Evolutionary conservation across 805 yeast genomes (phyloP).

Genomic region (Priceomyces haplophilus): DNA sequence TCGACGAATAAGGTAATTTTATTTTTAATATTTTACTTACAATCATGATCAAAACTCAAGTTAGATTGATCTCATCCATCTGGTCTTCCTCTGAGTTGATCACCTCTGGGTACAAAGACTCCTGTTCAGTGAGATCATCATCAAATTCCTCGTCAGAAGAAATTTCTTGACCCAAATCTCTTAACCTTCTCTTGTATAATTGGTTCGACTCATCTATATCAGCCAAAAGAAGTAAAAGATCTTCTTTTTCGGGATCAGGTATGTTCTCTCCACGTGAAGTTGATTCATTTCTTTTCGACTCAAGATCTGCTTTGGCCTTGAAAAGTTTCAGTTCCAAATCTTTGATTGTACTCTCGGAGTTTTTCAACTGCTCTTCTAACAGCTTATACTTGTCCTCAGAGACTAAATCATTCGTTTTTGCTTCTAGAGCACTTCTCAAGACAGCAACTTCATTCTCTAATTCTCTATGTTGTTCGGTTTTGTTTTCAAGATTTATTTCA

Average conservation of each 20-base stretch:
- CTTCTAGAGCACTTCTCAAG: background rate
- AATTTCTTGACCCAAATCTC: constrained; percentile 53
- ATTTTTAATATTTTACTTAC: background rate
- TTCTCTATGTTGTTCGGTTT: background rate
- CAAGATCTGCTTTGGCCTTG: constrained; percentile 3
- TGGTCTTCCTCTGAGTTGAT: background rate
- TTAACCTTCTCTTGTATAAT: constrained; percentile 52
- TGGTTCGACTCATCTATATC: constrained; percentile 71
- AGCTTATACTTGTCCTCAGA: background rate
- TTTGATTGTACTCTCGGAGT: constrained; percentile 2
- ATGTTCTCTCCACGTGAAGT: constrained; percentile 20
- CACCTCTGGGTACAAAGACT: background rate
- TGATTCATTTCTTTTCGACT: background rate
- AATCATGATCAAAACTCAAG: no score
- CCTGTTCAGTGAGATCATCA: background rate
- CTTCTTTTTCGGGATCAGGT: constrained; percentile 61
- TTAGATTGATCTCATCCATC: constrained; percentile 2
- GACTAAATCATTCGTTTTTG: background rate
- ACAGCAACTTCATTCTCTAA: constrained; percentile 3
- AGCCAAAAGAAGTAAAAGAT: constrained; percentile 68
- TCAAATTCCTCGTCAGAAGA: constrained; percentile 72
- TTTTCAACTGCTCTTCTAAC: background rate
- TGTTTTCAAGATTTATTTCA: background rate
- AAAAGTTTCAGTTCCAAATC: constrained; percentile 4
- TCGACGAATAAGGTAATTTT: background rate